phyloP scores from a whole-genome alignment of 1,284 basidiomycete genomes.

The Papiliotrema laurentii region DNA sequence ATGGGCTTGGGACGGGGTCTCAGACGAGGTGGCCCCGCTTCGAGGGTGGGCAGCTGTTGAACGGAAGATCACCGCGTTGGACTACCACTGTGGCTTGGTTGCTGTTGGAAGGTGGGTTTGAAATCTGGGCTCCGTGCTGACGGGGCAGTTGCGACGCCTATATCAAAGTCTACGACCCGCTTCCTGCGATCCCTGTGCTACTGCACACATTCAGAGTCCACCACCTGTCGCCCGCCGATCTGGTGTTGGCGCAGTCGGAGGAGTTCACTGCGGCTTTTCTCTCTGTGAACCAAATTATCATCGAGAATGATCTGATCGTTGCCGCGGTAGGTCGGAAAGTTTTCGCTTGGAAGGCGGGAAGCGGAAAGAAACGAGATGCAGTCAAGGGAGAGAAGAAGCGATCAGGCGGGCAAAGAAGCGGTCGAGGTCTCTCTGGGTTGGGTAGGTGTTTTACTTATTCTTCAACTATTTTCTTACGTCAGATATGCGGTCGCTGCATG shows the following conservation, averaged over 20 bases:
- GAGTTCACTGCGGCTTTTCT: constrained; percentile 27
- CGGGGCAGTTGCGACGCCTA: constrained; percentile 30
- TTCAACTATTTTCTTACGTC: neutral
- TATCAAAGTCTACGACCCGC: constrained; percentile 41
- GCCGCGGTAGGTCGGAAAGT: constrained; percentile 40
- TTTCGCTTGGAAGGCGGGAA: constrained; percentile 43
- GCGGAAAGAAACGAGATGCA: constrained; percentile 33
- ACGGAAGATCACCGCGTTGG: constrained; percentile 38
- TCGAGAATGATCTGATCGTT: constrained; percentile 44
- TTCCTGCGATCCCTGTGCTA: constrained; percentile 23
- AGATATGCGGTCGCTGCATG: constrained; percentile 5
- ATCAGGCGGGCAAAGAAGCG: neutral
- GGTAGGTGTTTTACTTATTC: neutral
- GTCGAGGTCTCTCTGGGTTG: neutral
- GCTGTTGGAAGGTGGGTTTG: constrained; percentile 35
- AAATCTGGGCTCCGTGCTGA: neutral
- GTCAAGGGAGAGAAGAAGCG: constrained; percentile 22
- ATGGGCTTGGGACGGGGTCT: constrained; percentile 33
- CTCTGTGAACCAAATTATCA: constrained; percentile 41
- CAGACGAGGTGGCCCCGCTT: neutral
- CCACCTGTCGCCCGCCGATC: constrained; percentile 32
- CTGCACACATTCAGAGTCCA: constrained; percentile 35
- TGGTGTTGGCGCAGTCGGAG: constrained; percentile 24
- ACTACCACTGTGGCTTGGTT: constrained; percentile 35
- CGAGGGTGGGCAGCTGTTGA: constrained; percentile 30